Evolutionary conservation across 768 basidiomycete species (phyloP), one percentile per base, ranked within the genome.

Genomic region (Collybia sordida): DNA sequence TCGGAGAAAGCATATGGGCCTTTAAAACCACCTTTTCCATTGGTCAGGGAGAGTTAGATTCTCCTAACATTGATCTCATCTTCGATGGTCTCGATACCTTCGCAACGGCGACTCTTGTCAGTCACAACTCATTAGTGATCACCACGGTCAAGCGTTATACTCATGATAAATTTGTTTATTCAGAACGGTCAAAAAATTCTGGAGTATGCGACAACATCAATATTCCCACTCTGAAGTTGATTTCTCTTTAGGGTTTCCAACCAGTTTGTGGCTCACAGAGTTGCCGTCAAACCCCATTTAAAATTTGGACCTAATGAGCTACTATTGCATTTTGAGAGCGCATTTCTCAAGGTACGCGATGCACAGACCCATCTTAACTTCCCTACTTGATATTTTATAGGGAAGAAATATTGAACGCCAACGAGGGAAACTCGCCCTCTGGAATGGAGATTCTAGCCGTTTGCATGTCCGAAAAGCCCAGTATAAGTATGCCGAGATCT

Each of bases 51-150:
- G 80, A 85, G 40, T 63, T 85, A 15, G 54, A 59, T 1, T 63
- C 69, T 2, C 55, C 72, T 3, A 75, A 86, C 46, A 71, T 77
- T 24, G 93, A 95, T 63, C 71, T 98, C 15, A 77, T 94, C 6
- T 93, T 96, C 53, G 93, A 96, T 9, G 95, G 95, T 15, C 68
- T 98, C 17, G 95, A 98, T 61, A 97, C 94, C 0, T 96, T 93
- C 62, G 84, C 88, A 2, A 73, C 71, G n/a, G 76, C 94, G 36
- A 66, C 67, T 25, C 66, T 96, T 51, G 92, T 89, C 56, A 66
- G 82, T 68, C 9, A 4, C n/a, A n/a, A 7, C 25, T 28, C 27
- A 24, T 19, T 24, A 22, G 8, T 39, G 11, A 28, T 42, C 21
- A 51, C 15, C 31, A n/a, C 23, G n/a, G 27, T 18, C 19, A 21